Evolutionary conservation across 352 stramenopile species (phyloP).

Genomic region (Aphanomyces cochlioides): DNA sequence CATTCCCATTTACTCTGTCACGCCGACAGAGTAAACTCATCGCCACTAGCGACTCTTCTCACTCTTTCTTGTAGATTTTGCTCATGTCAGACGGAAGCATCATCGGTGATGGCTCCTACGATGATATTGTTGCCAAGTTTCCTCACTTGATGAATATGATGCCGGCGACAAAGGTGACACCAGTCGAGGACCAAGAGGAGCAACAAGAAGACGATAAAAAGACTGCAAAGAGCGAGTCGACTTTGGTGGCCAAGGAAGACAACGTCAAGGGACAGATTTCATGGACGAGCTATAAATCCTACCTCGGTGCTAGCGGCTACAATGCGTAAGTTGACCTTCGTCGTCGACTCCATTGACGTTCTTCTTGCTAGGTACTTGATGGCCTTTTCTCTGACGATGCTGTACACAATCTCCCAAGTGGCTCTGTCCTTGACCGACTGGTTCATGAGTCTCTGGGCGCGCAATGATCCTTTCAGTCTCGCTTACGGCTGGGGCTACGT

Average conservation of each 20-base stretch:
- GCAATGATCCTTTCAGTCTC: neutral
- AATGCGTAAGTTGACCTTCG: conserved; percentile 25
- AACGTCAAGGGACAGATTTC: conserved; percentile 37
- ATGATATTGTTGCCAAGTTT: conserved; percentile 16
- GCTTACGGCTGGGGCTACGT: conserved; percentile 5
- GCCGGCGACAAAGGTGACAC: conserved; percentile 6
- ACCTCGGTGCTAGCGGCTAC: conserved; percentile 37
- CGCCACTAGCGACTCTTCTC: neutral
- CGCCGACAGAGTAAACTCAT: conserved; percentile 41
- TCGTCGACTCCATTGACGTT: too few species aligned
- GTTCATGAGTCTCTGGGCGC: conserved; percentile 22
- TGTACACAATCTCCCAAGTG: conserved; percentile 9
- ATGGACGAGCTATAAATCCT: conserved; percentile 36
- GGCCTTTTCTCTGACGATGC: neutral
- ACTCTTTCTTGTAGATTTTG: conserved; percentile 32
- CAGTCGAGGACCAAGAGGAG: neutral
- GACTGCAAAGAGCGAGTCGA: neutral
- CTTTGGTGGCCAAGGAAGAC: conserved; percentile 35
- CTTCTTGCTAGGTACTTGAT: neutral
- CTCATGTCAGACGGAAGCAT: conserved; percentile 36
- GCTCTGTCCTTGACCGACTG: conserved; percentile 15
- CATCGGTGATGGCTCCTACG: conserved; percentile 33
- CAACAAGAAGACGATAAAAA: neutral
- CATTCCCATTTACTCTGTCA: conserved; percentile 85
- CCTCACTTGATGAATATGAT: conserved; percentile 16